A percentile compares a stretch with the other conserved stretches of the same genome.
Conservation (phyloP, 2,329 filamentous ascomycete genomes). For the Alternaria burnsii region DNA sequence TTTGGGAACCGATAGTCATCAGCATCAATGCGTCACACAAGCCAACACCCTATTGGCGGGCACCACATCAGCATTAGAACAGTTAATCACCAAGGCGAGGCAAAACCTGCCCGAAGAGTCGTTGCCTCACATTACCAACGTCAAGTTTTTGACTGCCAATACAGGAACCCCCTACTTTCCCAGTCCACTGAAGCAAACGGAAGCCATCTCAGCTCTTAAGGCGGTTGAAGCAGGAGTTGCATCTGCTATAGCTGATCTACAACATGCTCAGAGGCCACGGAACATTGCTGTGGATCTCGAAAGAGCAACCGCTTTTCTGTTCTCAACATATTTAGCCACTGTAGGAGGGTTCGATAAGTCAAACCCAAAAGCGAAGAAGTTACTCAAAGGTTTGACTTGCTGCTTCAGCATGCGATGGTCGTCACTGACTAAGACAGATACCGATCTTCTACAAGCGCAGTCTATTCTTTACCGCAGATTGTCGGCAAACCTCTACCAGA, state of each 20-base stretch:
- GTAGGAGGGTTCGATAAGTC: slow-evolving; percentile 60
- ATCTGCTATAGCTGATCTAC: slow-evolving; percentile 66
- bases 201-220: slow-evolving; percentile 65
- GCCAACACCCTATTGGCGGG: slow-evolving; percentile 45
- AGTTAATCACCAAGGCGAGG: slow-evolving; percentile 43
- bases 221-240: slow-evolving; percentile 68
- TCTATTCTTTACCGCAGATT: slow-evolving; percentile 75
- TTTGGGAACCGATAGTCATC: slow-evolving; percentile 28
- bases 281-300: slow-evolving; percentile 63
- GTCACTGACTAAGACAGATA: slow-evolving; percentile 62
- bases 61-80: slow-evolving; percentile 43
- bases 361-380: slow-evolving; percentile 56
- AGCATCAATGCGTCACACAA: slow-evolving; percentile 20
- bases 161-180: slow-evolving; percentile 53
- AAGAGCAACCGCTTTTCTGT: slow-evolving; percentile 64
- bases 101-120: slow-evolving; percentile 48
- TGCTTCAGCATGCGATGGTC: background rate
- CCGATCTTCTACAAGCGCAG: slow-evolving; percentile 74
- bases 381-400: slow-evolving; percentile 51
- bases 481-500: slow-evolving; percentile 76
- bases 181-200: slow-evolving; percentile 62
- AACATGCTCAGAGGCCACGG: slow-evolving; percentile 55
- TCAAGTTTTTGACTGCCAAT: slow-evolving; percentile 49
- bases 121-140: slow-evolving; percentile 37
- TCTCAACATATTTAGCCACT: slow-evolving; percentile 66